These are phyloP conservation scores for Pythium folliculosum DNA, from an alignment of 352 stramenopile genomes.

Conservation along the genomic window DNA sequence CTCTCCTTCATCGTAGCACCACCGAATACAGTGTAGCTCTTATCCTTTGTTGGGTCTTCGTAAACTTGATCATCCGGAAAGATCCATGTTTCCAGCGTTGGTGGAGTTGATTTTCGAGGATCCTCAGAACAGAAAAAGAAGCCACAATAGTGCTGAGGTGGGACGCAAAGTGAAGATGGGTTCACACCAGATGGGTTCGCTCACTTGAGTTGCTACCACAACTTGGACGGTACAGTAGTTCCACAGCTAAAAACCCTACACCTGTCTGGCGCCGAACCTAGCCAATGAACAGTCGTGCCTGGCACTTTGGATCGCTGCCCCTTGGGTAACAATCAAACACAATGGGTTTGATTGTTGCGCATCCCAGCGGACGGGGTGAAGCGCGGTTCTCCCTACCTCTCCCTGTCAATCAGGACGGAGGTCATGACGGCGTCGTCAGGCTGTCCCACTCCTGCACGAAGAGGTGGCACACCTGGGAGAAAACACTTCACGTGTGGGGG, in stretches of 20 bases:
- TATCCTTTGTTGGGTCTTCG: no score
- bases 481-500: slow-evolving; percentile 21
- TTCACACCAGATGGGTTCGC: slow-evolving; percentile 23
- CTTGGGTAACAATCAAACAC: no score
- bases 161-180: slow-evolving; percentile 4
- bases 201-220: slow-evolving; percentile 11
- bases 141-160: neutral
- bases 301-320: slow-evolving; percentile 16
- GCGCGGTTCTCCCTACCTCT: no score
- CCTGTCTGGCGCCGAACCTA: slow-evolving; percentile 2
- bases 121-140: slow-evolving; percentile 12
- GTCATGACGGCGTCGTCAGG: slow-evolving; percentile 7
- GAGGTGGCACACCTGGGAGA: slow-evolving; percentile 8
- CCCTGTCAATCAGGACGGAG: neutral
- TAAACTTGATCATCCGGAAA: neutral
- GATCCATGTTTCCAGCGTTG: neutral
- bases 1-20: neutral
- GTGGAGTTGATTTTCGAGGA: neutral
- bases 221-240: neutral
- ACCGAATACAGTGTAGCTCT: no score
- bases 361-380: slow-evolving; percentile 1
- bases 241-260: slow-evolving; percentile 10
- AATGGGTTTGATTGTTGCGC: slow-evolving; percentile 1
- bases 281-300: neutral
- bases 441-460: slow-evolving; percentile 18